phyloP scores from a whole-genome alignment of 108 stramenopile genomes.

The Pelagomonas calceolata region DNA sequence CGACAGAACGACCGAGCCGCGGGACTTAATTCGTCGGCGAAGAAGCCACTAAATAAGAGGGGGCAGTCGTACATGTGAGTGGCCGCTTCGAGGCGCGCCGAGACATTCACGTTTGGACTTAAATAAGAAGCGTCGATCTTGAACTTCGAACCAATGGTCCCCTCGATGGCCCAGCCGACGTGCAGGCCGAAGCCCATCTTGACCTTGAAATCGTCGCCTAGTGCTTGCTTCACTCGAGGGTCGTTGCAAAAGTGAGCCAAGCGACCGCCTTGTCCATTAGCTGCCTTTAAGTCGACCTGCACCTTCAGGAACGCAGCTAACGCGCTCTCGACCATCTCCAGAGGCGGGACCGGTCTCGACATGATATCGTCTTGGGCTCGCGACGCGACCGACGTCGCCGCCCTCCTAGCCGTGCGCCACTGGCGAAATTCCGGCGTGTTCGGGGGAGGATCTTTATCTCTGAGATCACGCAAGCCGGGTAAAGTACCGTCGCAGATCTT shows the following conservation, averaged over 20 bases:
- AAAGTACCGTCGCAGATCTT: constrained; percentile 45
- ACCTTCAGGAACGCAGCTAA: constrained; percentile 12
- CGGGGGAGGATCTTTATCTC: not conserved
- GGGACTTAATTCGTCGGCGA: constrained; percentile 38
- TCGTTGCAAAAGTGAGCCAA: constrained; percentile 5
- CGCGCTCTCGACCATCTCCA: constrained; percentile 4
- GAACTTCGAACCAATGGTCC: constrained; percentile 52
- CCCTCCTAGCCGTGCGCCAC: not conserved
- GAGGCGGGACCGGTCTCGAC: not conserved
- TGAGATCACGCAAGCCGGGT: constrained; percentile 11
- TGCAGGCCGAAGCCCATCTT: constrained; percentile 58
- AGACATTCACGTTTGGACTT: constrained; percentile 55
- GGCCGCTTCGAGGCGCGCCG: constrained; percentile 49
- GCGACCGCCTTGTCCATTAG: not conserved
- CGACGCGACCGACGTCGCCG: not conserved
- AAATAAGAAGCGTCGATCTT: constrained; percentile 65
- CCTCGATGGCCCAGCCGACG: constrained; percentile 67
- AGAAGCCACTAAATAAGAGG: constrained; percentile 48
- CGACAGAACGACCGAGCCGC: constrained; percentile 32
- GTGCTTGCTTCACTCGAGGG: not conserved
- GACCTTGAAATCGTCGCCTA: constrained; percentile 31
- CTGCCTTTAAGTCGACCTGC: constrained; percentile 14
- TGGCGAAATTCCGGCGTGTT: constrained; percentile 3
- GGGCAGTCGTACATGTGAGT: constrained; percentile 50
- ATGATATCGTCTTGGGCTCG: not conserved